Conservation (phyloP, 352 stramenopile genomes). For the Phytophthora aleatoria region DNA sequence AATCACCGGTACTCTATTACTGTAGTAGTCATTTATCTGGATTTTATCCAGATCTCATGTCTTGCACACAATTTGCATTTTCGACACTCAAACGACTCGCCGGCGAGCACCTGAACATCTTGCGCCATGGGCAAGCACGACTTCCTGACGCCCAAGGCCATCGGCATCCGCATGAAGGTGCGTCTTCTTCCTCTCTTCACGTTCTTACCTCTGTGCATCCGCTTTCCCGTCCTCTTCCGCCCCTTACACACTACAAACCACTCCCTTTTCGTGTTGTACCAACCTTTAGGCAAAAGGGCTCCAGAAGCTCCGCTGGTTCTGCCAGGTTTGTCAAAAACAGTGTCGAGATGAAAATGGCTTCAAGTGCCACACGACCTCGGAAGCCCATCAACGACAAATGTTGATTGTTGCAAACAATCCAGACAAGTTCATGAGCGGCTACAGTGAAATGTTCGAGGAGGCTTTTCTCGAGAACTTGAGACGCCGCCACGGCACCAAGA, state of each 20-base stretch:
- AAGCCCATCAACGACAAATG: conserved; percentile 99
- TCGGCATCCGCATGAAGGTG: conserved; percentile 89
- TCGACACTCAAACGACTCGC: neutral
- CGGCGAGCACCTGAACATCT: neutral
- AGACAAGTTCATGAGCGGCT: conserved; percentile 93
- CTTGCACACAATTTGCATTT: neutral
- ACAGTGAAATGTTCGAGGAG: conserved; percentile 94
- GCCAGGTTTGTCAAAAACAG: conserved; percentile 99
- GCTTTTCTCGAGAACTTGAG: conserved; percentile 95
- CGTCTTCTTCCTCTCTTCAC: neutral
- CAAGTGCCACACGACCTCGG: conserved; percentile 98
- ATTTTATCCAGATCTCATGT: too few relatives aligned
- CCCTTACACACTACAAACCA: conserved; percentile 1
- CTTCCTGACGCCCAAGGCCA: conserved; percentile 87
- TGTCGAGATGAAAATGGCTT: conserved; percentile 99
- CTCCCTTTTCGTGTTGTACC: conserved; percentile 3
- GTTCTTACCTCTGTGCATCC: neutral
- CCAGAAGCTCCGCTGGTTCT: conserved; percentile 99
- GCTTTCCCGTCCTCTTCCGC: neutral
- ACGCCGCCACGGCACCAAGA: conserved; percentile 95
- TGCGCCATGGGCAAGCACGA: conserved; percentile 79
- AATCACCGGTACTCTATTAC: too few relatives aligned
- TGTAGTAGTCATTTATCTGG: too few relatives aligned
- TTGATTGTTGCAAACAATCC: conserved; percentile 97
- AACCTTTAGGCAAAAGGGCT: conserved; percentile 91